Evolutionary conservation across 495 filamentous ascomycete species (phyloP).

Genomic region (Penicillium salamii): DNA sequence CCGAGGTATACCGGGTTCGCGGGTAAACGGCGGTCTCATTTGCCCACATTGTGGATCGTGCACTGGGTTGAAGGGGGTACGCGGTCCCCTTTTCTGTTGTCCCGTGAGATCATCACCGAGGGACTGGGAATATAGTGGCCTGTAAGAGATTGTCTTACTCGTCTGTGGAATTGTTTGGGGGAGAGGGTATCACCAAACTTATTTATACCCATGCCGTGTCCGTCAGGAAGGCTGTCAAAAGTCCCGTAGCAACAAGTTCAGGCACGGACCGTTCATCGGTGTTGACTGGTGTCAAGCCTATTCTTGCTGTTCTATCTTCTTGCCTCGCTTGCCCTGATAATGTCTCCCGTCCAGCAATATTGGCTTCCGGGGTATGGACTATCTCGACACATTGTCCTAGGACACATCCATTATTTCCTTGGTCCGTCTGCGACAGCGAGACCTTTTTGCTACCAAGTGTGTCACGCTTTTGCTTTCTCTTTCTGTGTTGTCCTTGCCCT

Average conservation of each 20-base stretch:
- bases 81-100: slow-evolving; percentile 6
- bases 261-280: slow-evolving; percentile 8
- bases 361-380: slow-evolving; percentile 54
- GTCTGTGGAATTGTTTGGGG: background rate
- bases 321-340: slow-evolving; percentile 12
- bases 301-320: slow-evolving; percentile 1
- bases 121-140: slow-evolving; percentile 1
- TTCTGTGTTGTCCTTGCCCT: slow-evolving; percentile 1
- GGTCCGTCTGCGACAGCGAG: slow-evolving; percentile 48
- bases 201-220: slow-evolving; percentile 16
- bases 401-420: slow-evolving; percentile 52
- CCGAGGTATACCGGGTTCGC: slow-evolving; percentile 2
- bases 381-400: slow-evolving; percentile 52
- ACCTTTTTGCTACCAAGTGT: slow-evolving; percentile 53
- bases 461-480: slow-evolving; percentile 3
- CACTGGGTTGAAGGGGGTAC: slow-evolving; percentile 1
- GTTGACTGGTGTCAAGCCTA: slow-evolving; percentile 6
- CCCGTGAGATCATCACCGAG: slow-evolving; percentile 16
- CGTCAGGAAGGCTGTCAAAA: slow-evolving; percentile 6
- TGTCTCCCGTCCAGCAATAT: slow-evolving; percentile 45
- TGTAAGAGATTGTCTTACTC: slow-evolving; percentile 10
- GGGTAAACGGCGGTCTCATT: slow-evolving; percentile 6
- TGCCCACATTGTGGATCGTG: slow-evolving; percentile 12
- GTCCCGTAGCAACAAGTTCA: slow-evolving; percentile 3
- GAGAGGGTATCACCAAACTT: background rate